Conservation (phyloP, 106 monocot species). For the Agapanthus africanus region DNA sequence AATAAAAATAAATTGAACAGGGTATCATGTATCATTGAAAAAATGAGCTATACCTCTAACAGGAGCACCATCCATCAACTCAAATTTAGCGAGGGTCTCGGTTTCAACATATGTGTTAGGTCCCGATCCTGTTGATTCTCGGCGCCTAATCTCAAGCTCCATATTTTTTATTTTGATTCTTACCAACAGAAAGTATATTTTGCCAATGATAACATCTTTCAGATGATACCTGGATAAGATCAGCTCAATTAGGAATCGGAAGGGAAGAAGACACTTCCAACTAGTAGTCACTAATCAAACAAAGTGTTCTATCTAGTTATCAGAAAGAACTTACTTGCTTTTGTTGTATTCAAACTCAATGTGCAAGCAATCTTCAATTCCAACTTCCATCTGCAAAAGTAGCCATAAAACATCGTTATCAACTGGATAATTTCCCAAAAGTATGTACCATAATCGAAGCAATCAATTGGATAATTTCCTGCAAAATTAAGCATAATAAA, state of each 20-base stretch:
- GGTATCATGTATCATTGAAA: no score
- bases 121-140: slow-evolving; percentile 82
- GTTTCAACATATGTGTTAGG: slow-evolving; percentile 90
- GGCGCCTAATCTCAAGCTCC: slow-evolving; percentile 79
- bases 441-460: no score
- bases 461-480: no score
- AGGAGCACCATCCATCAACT: slow-evolving; percentile 93
- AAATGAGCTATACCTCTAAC: slow-evolving; percentile 87
- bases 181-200: slow-evolving; percentile 91
- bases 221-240: slow-evolving; percentile 56
- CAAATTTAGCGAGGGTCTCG: slow-evolving; percentile 93
- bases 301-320: no score
- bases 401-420: slow-evolving; percentile 1
- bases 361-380: slow-evolving; percentile 82
- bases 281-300: no score
- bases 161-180: slow-evolving; percentile 92
- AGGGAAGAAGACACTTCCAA: no score
- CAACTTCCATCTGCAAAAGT: slow-evolving; percentile 72
- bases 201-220: slow-evolving; percentile 80
- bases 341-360: slow-evolving; percentile 86
- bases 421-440: neutral
- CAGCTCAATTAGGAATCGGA: slow-evolving; percentile 12
- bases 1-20: no score
- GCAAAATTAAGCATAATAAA: neutral
- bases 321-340: slow-evolving; percentile 93